These are phyloP conservation scores for Fusarium tanahbumbuense DNA, from an alignment of 2,329 filamentous ascomycete genomes.

Conservation along the genomic window DNA sequence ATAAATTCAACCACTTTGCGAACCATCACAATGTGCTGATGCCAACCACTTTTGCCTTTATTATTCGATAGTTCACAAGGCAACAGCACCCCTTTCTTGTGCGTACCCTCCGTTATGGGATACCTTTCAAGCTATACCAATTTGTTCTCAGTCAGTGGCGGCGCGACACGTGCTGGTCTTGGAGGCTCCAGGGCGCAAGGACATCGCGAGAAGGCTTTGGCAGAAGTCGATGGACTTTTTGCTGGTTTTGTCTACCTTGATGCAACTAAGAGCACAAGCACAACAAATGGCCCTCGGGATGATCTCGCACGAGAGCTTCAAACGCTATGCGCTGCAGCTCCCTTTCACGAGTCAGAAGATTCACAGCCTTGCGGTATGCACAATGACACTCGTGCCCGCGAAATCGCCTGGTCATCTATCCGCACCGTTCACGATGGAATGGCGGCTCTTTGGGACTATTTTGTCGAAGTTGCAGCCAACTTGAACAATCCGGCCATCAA, in stretches of 20 bases:
- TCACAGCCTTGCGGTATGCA: not conserved
- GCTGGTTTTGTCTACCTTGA: conserved; percentile 27
- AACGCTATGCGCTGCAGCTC: not conserved
- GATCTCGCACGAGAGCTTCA: conserved; percentile 3
- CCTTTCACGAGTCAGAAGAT: fast-evolving
- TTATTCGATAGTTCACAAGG: not conserved
- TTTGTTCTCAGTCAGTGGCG: not conserved
- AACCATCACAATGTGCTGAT: not conserved
- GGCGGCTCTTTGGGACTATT: conserved; percentile 16
- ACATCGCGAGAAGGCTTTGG: conserved; percentile 10
- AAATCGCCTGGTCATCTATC: conserved; percentile 15
- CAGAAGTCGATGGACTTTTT: conserved; percentile 30
- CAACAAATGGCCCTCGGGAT: fast-evolving
- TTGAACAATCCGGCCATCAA: conserved; percentile 5
- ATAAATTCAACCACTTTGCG: not conserved
- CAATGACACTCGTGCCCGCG: not conserved
- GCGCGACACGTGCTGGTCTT: not conserved
- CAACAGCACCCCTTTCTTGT: not conserved
- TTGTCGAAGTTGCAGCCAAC: not conserved
- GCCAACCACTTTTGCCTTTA: not conserved
- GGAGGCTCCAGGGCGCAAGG: not conserved
- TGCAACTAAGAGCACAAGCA: not conserved
- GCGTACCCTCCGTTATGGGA: not conserved
- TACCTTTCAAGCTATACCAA: not conserved
- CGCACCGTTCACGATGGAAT: conserved; percentile 11